Evolutionary conservation across 192 early-diverging fungal species (phyloP).

Genomic region (Pilobolus umbonatus): DNA sequence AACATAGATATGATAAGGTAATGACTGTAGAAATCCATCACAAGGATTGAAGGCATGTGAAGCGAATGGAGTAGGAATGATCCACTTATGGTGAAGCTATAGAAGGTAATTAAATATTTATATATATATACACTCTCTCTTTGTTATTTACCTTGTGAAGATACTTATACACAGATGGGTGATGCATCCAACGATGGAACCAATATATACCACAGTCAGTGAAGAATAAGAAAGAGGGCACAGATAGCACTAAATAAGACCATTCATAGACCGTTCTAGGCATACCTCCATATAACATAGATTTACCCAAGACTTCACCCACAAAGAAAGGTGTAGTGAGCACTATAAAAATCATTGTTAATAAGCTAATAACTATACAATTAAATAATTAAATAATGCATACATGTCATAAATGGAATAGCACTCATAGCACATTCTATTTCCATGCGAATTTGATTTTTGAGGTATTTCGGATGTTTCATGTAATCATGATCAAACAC

Average conservation of each 20-base stretch:
- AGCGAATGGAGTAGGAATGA: conserved; percentile 86
- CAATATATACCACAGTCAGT: conserved; percentile 96
- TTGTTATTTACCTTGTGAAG: conserved; percentile 70
- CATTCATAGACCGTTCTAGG: conserved; percentile 54
- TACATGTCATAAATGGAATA: conserved; percentile 70
- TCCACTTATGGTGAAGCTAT: conserved; percentile 53
- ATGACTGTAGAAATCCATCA: conserved; percentile 92
- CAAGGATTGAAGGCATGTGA: conserved; percentile 94
- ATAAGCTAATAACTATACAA: not conserved
- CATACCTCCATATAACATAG: conserved; percentile 48
- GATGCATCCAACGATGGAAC: conserved; percentile 91
- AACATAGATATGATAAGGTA: conserved; percentile 93
- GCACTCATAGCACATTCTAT: conserved; percentile 74
- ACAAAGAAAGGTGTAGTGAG: conserved; percentile 90
- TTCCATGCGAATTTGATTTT: conserved; percentile 86
- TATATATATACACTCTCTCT: not conserved
- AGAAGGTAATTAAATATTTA: not conserved
- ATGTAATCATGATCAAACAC: conserved; percentile 87
- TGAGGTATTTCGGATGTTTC: conserved; percentile 91
- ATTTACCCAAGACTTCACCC: conserved; percentile 87
- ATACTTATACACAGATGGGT: conserved; percentile 83
- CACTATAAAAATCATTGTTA: conserved; percentile 20
- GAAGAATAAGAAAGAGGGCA: conserved; percentile 79
- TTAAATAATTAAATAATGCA: not conserved
- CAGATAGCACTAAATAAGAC: conserved; percentile 62